phyloP scores from a whole-genome alignment of 495 filamentous ascomycete species.

The Ramalina intermedia region DNA sequence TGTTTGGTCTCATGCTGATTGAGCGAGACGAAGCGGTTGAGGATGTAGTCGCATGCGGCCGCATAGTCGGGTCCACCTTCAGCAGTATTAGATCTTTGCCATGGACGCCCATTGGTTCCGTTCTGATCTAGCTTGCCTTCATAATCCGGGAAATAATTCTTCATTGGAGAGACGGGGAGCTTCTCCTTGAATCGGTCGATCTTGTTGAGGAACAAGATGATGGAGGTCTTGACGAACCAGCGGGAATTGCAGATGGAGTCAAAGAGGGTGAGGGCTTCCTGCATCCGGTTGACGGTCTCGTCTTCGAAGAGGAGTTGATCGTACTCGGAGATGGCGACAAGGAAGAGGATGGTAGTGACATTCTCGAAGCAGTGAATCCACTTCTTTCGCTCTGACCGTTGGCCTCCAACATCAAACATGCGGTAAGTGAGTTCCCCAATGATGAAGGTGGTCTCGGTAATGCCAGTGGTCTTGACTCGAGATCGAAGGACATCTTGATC shows the following conservation, averaged over 20 bases:
- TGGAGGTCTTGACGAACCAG: conserved; percentile 99
- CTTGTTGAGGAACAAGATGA: conserved; percentile 99
- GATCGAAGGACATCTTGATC: conserved; percentile 96
- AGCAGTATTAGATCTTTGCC: conserved; percentile 24
- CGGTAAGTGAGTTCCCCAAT: conserved; percentile 95
- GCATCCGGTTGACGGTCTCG: conserved; percentile 83
- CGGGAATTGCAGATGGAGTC: conserved; percentile 98
- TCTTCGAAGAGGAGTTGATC: conserved; percentile 97
- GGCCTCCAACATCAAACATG: conserved; percentile 99
- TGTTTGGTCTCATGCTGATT: conserved; percentile 99
- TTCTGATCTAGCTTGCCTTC: conserved; percentile 36
- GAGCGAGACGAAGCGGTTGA: conserved; percentile 90
- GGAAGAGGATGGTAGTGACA: conserved; percentile 94
- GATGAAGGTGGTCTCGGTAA: conserved; percentile 97
- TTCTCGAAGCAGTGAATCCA: conserved; percentile 99
- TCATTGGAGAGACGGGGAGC: conserved; percentile 97
- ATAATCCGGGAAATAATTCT: conserved; percentile 99
- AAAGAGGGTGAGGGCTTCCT: conserved; percentile 93
- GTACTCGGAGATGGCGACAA: conserved; percentile 98
- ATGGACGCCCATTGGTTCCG: conserved; percentile 35
- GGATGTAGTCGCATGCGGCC: conserved; percentile 89
- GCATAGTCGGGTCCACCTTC: conserved; percentile 74
- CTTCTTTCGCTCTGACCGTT: conserved; percentile 98
- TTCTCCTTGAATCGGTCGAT: conserved; percentile 99
- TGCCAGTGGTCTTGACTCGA: conserved; percentile 98